Percentiles rank a stretch among this genome's conserved stretches.
These are phyloP conservation scores for Alternaria panax DNA, from an alignment of 2,329 filamentous ascomycete genomes.

Conservation along the genomic window DNA sequence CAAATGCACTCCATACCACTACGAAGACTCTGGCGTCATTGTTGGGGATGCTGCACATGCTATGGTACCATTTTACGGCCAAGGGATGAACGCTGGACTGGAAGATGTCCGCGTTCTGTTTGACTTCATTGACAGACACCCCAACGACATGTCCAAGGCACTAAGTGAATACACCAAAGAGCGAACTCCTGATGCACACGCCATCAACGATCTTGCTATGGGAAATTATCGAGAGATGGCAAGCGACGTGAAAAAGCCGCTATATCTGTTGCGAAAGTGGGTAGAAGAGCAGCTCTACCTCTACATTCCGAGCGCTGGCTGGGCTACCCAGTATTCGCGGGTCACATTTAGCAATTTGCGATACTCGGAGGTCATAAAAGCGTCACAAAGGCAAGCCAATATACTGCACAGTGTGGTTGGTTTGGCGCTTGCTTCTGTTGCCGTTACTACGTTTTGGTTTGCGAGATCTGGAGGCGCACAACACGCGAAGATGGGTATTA, in stretches of 20 bases:
- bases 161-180: constrained; percentile 77
- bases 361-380: constrained; percentile 81
- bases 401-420: constrained; percentile 43
- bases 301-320: constrained; percentile 78
- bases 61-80: constrained; percentile 98
- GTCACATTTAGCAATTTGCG: constrained; percentile 93
- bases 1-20: constrained; percentile 91
- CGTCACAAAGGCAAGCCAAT: constrained; percentile 61
- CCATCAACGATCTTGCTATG: constrained; percentile 91
- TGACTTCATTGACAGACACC: constrained; percentile 75
- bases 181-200: constrained; percentile 79
- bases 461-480: constrained; percentile 31
- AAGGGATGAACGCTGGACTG: constrained; percentile 96
- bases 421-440: constrained; percentile 21
- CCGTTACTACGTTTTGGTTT: constrained; percentile 33
- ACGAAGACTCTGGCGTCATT: constrained; percentile 77
- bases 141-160: constrained; percentile 54
- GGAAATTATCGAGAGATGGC: constrained; percentile 96
- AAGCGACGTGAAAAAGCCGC: constrained; percentile 76
- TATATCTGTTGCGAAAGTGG: constrained; percentile 82
- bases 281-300: constrained; percentile 84
- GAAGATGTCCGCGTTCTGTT: constrained; percentile 94
- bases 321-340: constrained; percentile 90
- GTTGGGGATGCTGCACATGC: constrained; percentile 95
- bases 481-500: constrained; percentile 36